Conservation (phyloP, 2,329 filamentous ascomycete species). For the Septoria linicola region DNA sequence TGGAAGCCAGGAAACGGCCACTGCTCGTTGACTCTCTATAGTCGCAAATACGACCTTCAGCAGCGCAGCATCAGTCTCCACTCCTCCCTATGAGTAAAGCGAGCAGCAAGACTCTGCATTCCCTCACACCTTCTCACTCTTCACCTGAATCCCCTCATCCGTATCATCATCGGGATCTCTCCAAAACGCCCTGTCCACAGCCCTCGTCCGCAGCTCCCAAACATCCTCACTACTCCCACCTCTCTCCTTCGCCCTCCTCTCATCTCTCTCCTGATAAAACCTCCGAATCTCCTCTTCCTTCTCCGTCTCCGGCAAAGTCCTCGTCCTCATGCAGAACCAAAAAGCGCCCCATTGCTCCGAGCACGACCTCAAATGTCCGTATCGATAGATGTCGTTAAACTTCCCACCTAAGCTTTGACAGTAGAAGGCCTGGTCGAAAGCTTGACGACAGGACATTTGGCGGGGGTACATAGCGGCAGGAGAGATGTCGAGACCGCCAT, state of each 20-base stretch:
- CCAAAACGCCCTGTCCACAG: slow-evolving; percentile 53
- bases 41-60: too few relatives aligned
- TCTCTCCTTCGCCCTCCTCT: slow-evolving; percentile 48
- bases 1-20: too few relatives aligned
- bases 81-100: too few relatives aligned
- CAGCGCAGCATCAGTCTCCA: too few relatives aligned
- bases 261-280: slow-evolving; percentile 33
- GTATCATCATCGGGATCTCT: slow-evolving; percentile 37
- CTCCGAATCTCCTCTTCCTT: slow-evolving; percentile 62
- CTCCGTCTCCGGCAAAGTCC: slow-evolving; percentile 59
- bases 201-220: slow-evolving; percentile 72
- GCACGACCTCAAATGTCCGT: slow-evolving; percentile 74
- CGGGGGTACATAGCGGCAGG: slow-evolving; percentile 72
- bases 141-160: slow-evolving; percentile 11
- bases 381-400: slow-evolving; percentile 87
- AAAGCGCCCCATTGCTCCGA: slow-evolving; percentile 88
- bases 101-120: too few relatives aligned
- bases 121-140: slow-evolving; percentile 7
- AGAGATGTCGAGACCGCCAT: slow-evolving; percentile 35
- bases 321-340: slow-evolving; percentile 94
- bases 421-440: slow-evolving; percentile 92
- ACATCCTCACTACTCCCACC: slow-evolving; percentile 82
- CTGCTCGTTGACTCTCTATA: too few relatives aligned
- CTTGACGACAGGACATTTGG: slow-evolving; percentile 81
- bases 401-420: slow-evolving; percentile 90